These are phyloP conservation scores for Tetrapisispora taiwanensis DNA, from an alignment of 805 yeast species.

Conservation along the genomic window DNA sequence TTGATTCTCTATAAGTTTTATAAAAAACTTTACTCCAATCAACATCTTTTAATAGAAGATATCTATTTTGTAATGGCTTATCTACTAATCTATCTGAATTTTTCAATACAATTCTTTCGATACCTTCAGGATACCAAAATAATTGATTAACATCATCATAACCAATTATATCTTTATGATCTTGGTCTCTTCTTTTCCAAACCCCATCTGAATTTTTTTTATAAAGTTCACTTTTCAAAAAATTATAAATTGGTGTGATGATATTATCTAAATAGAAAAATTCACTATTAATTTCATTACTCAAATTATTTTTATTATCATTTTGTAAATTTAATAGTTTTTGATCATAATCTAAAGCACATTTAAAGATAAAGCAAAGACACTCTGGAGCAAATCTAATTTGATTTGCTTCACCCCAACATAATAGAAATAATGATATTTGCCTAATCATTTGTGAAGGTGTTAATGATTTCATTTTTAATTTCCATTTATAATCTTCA, in stretches of 20 bases:
- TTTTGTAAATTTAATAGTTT: background rate
- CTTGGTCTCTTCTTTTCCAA: conserved; percentile 54
- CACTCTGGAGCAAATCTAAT: conserved; percentile 85
- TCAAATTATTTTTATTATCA: too few relatives aligned
- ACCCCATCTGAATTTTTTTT: conserved; percentile 37
- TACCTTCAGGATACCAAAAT: conserved; percentile 72
- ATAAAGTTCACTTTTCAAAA: conserved; percentile 59
- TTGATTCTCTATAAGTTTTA: conserved; percentile 64
- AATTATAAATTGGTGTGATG: conserved; percentile 65
- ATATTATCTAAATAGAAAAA: conserved; percentile 51
- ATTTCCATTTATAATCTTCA: conserved; percentile 76
- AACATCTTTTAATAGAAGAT: conserved; percentile 41
- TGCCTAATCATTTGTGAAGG: conserved; percentile 57
- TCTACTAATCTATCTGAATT: conserved; percentile 43
- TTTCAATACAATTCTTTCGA: conserved; percentile 42
- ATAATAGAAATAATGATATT: conserved; percentile 54
- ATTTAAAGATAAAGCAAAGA: conserved; percentile 71
- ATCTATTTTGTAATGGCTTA: conserved; percentile 47
- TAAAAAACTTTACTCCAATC: conserved; percentile 59
- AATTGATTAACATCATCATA: conserved; percentile 86
- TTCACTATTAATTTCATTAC: conserved; percentile 19
- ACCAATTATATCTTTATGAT: conserved; percentile 65
- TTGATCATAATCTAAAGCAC: conserved; percentile 66
- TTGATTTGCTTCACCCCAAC: conserved; percentile 91
- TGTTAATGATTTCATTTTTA: conserved; percentile 44